Conservation (phyloP, 148 eudicot genomes). For the Polygonum maritimum region DNA sequence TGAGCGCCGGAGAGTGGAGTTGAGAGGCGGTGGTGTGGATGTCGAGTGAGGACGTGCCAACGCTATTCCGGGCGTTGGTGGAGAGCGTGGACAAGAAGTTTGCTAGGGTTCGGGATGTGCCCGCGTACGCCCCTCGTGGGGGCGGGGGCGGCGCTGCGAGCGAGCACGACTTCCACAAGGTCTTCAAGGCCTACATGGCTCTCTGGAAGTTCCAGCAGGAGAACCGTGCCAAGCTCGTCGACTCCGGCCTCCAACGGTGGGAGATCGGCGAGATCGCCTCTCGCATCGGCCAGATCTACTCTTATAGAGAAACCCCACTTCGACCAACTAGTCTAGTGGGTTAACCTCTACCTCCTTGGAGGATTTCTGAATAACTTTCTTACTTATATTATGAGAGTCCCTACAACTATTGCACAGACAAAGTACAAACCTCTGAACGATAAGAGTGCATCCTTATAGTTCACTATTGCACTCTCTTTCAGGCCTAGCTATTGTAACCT, state of each 20-base stretch:
- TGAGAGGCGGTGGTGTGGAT: not conserved
- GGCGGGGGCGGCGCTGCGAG: constrained; percentile 28
- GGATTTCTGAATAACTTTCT: no score
- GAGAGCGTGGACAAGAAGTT: constrained; percentile 75
- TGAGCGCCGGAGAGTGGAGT: not conserved
- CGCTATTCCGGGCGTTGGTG: constrained; percentile 39
- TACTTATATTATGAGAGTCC: no score
- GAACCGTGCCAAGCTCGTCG: constrained; percentile 44
- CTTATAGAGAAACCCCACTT: no score
- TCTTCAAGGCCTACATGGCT: constrained; percentile 69
- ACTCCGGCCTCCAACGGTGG: constrained; percentile 68
- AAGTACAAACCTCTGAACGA: no score
- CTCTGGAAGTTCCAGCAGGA: constrained; percentile 82
- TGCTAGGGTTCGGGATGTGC: constrained; percentile 63
- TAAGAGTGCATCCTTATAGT: no score
- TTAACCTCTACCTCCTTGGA: no score
- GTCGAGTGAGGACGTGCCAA: constrained; percentile 27
- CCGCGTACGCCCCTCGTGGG: constrained; percentile 23
- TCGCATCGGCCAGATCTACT: constrained; percentile 85
- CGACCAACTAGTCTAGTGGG: no score
- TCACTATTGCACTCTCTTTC: no score
- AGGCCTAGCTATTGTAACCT: no score
- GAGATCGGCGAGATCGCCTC: constrained; percentile 99
- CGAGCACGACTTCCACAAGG: constrained; percentile 53
- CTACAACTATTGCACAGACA: no score